Percentiles rank a stretch among this genome's conserved stretches.
Conservation (phyloP, 306 rosid species). For the Medicago ruthenica region DNA sequence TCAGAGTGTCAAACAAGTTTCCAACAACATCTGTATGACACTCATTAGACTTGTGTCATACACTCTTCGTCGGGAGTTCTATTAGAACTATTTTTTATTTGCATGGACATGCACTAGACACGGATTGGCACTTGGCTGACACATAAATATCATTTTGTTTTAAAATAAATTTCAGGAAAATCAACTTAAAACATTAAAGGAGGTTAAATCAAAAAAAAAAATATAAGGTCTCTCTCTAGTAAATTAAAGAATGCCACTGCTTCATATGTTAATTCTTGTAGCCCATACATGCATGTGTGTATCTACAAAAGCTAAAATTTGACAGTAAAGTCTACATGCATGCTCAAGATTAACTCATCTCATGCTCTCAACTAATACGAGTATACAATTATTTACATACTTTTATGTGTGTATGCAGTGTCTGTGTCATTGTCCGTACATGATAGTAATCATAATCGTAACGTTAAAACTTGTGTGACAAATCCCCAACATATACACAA, state of each 20-base stretch:
- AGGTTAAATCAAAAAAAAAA: neutral
- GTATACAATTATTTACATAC: neutral
- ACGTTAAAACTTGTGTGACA: neutral
- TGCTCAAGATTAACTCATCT: no score
- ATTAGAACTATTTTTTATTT: neutral
- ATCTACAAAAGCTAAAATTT: no score
- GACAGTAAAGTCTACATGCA: neutral
- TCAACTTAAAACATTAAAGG: neutral
- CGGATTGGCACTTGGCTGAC: neutral
- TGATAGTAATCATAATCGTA: no score
- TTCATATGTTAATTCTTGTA: neutral
- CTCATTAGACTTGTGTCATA: neutral
- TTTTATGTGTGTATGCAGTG: neutral
- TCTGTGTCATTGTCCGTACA: neutral
- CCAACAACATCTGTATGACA: neutral
- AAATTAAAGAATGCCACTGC: neutral
- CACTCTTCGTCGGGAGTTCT: neutral
- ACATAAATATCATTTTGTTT: neutral
- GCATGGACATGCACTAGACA: neutral
- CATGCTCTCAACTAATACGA: neutral
- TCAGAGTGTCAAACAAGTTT: neutral
- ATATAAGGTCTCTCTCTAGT: no score
- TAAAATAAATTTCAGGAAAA: neutral
- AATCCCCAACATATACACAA: neutral
- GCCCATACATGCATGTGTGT: neutral